Conservation (phyloP, 2,329 filamentous ascomycete genomes). For the Talaromyces sp. region DNA sequence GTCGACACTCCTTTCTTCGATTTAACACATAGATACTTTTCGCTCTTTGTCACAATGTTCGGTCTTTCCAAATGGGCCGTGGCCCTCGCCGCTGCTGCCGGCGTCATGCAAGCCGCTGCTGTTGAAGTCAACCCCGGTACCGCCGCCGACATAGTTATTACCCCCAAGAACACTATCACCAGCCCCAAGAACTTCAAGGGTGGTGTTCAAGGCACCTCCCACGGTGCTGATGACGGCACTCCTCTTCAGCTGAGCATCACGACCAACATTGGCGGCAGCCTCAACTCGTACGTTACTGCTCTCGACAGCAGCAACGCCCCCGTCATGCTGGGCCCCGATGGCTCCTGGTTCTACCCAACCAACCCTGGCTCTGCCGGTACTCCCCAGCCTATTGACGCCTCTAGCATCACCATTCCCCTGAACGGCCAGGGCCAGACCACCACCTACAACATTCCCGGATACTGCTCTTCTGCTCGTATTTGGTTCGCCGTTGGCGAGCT, state of each 20-base stretch:
- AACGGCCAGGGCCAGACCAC: constrained; percentile 33
- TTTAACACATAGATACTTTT: not conserved
- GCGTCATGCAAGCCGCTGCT: not conserved
- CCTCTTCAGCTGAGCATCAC: constrained; percentile 22
- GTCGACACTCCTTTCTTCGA: not conserved
- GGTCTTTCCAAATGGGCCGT: constrained; percentile 4
- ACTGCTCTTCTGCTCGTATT: constrained; percentile 40
- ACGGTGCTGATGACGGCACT: not conserved
- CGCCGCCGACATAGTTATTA: constrained; percentile 2
- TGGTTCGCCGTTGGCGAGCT: constrained; percentile 43
- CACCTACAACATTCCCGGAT: constrained; percentile 36
- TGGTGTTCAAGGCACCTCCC: not conserved
- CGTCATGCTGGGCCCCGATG: constrained; percentile 41
- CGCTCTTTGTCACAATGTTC: constrained; percentile 1
- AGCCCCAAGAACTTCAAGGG: constrained; percentile 1
- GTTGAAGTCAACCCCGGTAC: constrained; percentile 5
- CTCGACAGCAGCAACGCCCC: constrained; percentile 35
- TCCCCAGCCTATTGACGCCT: constrained; percentile 31
- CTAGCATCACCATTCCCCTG: constrained; percentile 40
- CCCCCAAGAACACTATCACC: constrained; percentile 4
- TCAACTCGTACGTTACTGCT: constrained; percentile 39
- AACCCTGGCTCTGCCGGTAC: constrained; percentile 31
- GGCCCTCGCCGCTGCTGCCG: not conserved
- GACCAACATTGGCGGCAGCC: constrained; percentile 36
- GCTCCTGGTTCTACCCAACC: constrained; percentile 40